phyloP scores from a whole-genome alignment of 768 basidiomycete genomes.

The Calocybe gangraenosa region DNA sequence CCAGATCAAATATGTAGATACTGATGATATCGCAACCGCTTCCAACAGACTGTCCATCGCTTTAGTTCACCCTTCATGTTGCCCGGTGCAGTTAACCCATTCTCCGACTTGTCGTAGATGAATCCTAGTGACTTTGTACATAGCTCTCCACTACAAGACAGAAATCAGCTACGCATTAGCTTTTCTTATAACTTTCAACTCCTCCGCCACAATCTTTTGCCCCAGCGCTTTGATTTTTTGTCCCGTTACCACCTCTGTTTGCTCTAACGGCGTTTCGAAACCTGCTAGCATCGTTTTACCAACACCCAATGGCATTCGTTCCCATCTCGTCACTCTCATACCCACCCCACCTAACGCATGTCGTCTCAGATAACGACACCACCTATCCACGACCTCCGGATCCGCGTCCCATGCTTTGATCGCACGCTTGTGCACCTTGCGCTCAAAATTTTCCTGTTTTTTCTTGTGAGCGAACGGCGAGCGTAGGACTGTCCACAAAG shows the following conservation, averaged over 20 bases:
- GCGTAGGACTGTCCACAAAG: conserved; percentile 81
- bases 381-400: conserved; percentile 69
- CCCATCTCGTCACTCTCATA: conserved; percentile 77
- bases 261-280: conserved; percentile 22
- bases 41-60: no score
- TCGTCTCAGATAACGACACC: conserved; percentile 72
- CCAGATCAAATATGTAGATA: no score
- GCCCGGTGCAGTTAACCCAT: no score
- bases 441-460: conserved; percentile 91
- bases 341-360: conserved; percentile 86
- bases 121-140: no score
- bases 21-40: no score
- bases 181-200: conserved; percentile 15
- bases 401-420: conserved; percentile 93
- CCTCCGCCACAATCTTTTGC: conserved; percentile 27
- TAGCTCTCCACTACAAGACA: no score
- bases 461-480: conserved; percentile 93
- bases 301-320: conserved; percentile 53
- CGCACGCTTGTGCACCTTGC: conserved; percentile 74
- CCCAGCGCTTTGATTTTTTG: conserved; percentile 25
- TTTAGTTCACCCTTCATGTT: no score
- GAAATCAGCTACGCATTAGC: no score
- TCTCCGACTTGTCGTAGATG: no score
- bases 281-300: conserved; percentile 25
- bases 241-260: conserved; percentile 5